Percentiles rank a stretch among this genome's conserved stretches.
Evolutionary conservation across 495 filamentous ascomycete species (phyloP).

Genomic region (Trichocladium uniseriatum): DNA sequence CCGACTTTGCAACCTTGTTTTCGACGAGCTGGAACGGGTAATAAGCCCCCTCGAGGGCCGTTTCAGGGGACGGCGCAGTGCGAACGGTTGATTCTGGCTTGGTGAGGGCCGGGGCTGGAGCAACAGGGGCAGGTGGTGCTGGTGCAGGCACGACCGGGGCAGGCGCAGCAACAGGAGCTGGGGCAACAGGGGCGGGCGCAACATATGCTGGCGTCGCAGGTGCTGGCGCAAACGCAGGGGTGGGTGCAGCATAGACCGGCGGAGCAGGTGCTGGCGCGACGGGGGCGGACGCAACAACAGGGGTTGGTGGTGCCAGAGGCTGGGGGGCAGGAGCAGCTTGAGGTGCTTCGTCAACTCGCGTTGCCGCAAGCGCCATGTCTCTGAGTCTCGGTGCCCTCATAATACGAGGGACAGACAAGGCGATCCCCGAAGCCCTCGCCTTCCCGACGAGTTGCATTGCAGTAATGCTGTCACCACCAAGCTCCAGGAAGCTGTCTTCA

Average conservation of each 20-base stretch:
- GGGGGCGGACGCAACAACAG: too few species aligned
- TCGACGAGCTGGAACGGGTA: not conserved
- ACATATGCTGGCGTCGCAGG: not conserved
- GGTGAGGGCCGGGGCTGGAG: not conserved
- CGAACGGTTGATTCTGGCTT: not conserved
- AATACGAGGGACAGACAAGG: conserved; percentile 44
- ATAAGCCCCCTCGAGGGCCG: not conserved
- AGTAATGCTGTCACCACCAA: conserved; percentile 62
- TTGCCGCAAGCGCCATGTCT: conserved; percentile 30
- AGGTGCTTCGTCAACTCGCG: not conserved
- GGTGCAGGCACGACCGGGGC: not conserved
- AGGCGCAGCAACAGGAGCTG: not conserved
- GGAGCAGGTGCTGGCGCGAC: too few species aligned
- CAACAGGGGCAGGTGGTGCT: not conserved
- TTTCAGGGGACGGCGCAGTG: not conserved
- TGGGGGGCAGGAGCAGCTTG: too few species aligned
- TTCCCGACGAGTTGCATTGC: conserved; percentile 59
- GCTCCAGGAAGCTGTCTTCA: conserved; percentile 52
- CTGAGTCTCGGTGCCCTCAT: conserved; percentile 42
- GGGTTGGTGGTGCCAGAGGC: too few species aligned
- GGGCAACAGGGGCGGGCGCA: not conserved
- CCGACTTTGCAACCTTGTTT: not conserved
- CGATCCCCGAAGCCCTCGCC: conserved; percentile 39
- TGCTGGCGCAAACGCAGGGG: too few species aligned
- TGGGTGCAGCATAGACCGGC: too few species aligned